Conservation (phyloP, 108 stramenopile species). For the Nannochloropsis granulata region DNA sequence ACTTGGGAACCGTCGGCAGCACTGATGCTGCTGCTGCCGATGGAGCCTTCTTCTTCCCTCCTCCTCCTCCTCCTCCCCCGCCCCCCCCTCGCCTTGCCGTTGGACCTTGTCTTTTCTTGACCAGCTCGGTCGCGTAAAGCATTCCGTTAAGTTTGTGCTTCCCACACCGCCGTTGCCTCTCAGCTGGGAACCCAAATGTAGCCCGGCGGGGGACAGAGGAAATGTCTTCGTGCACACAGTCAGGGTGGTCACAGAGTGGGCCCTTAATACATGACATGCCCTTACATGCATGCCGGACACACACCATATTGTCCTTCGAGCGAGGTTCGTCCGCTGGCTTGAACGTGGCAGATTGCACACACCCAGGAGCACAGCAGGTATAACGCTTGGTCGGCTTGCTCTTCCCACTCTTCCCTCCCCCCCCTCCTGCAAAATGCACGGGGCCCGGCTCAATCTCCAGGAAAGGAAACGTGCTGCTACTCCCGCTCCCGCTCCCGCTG, state of each 20-base stretch:
- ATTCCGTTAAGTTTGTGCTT: not conserved
- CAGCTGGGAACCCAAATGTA: not conserved
- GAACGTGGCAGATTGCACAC: not conserved
- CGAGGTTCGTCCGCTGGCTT: not conserved
- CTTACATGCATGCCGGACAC: not conserved
- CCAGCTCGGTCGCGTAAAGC: not conserved
- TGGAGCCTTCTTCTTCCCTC: not conserved
- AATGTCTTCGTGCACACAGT: not conserved
- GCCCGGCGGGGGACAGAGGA: not conserved
- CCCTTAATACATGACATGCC: not conserved
- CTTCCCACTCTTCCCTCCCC: not conserved
- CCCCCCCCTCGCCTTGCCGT: not conserved
- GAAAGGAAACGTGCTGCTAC: not conserved
- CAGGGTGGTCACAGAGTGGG: not conserved
- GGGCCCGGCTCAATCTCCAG: not conserved
- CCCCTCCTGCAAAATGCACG: not conserved
- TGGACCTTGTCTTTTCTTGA: not conserved
- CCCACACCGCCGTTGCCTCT: not conserved
- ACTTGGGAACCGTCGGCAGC: not conserved
- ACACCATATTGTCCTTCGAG: not conserved
- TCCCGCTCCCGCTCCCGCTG: not conserved
- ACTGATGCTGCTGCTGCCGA: too few species aligned
- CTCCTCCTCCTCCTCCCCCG: not conserved
- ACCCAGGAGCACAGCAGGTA: not conserved
- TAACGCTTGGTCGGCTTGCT: not conserved